These are phyloP conservation scores for Beta macrorhiza DNA, from an alignment of 179 eudicot genomes.

Conservation along the genomic window DNA sequence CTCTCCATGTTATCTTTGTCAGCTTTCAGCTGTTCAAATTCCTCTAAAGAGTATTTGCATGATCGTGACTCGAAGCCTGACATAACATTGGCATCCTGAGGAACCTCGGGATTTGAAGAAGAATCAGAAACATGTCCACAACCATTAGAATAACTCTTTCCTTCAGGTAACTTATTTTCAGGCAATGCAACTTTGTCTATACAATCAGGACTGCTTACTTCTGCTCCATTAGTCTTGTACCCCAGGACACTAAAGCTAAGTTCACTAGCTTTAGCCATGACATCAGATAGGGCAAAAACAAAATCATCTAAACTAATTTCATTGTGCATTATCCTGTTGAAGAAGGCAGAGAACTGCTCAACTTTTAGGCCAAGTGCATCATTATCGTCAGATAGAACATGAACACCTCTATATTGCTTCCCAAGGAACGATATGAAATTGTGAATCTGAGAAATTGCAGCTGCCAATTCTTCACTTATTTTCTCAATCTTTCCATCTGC, in stretches of 20 bases:
- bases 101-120: constrained; percentile 76
- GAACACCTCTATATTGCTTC: constrained; percentile 58
- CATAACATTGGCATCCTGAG: constrained; percentile 69
- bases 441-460: constrained; percentile 63
- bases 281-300: constrained; percentile 64
- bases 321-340: constrained; percentile 43
- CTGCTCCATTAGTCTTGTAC: constrained; percentile 56
- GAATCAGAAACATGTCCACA: constrained; percentile 65
- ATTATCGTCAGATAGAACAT: constrained; percentile 38
- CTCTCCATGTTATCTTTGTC: constrained; percentile 60
- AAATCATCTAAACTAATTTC: constrained; percentile 51
- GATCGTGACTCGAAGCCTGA: constrained; percentile 55
- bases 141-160: constrained; percentile 53
- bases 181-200: constrained; percentile 96
- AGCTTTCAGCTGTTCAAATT: constrained; percentile 63
- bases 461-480: constrained; percentile 43
- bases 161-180: constrained; percentile 61
- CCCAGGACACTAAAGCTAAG: constrained; percentile 58
- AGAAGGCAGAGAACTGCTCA: constrained; percentile 52
- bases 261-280: constrained; percentile 55
- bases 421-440: constrained; percentile 57
- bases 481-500: constrained; percentile 24
- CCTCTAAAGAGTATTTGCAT: constrained; percentile 71
- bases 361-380: constrained; percentile 48
- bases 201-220: constrained; percentile 73